Evolutionary conservation across 176 grass and related monocot species (phyloP).

Genomic region (Pontederia paniculata): DNA sequence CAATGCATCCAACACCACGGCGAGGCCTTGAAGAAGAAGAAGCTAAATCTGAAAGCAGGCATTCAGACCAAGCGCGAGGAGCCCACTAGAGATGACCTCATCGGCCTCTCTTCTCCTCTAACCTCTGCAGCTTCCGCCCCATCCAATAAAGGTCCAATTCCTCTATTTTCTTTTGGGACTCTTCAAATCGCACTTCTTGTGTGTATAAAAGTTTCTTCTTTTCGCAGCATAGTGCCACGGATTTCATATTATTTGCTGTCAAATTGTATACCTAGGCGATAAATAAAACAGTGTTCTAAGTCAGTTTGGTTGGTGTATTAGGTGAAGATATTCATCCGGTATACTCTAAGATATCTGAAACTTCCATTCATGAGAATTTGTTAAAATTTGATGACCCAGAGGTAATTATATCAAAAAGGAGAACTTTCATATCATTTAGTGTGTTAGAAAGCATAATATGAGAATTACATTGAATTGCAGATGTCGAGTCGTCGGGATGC

Average conservation of each 20-base stretch:
- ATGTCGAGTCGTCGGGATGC: slow-evolving; percentile 23
- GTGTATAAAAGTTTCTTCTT: background rate
- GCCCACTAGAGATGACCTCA: slow-evolving; percentile 5
- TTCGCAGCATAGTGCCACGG: too few species aligned
- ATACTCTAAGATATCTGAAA: slow-evolving; percentile 28
- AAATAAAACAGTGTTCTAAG: background rate
- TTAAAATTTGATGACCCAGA: slow-evolving; percentile 10
- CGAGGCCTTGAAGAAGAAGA: slow-evolving; percentile 9
- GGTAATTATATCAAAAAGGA: background rate
- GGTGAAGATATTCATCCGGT: slow-evolving; percentile 40
- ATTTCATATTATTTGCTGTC: background rate
- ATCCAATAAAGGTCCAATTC: slow-evolving; percentile 1
- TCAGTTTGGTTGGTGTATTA: background rate
- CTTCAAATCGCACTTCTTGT: background rate
- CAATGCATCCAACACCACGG: background rate
- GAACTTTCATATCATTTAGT: background rate
- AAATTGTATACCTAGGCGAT: background rate
- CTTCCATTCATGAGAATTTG: slow-evolving; percentile 29
- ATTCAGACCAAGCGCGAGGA: slow-evolving; percentile 19
- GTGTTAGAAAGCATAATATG: background rate
- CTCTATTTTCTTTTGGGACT: too few species aligned
- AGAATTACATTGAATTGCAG: slow-evolving; percentile 16
- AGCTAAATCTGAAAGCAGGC: background rate
- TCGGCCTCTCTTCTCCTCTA: slow-evolving; percentile 1
- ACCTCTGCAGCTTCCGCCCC: background rate